Evolutionary conservation across 331 rosid genomes (phyloP), one percentile per base, ranked within the genome.

Genomic region (Ulmus americana): DNA sequence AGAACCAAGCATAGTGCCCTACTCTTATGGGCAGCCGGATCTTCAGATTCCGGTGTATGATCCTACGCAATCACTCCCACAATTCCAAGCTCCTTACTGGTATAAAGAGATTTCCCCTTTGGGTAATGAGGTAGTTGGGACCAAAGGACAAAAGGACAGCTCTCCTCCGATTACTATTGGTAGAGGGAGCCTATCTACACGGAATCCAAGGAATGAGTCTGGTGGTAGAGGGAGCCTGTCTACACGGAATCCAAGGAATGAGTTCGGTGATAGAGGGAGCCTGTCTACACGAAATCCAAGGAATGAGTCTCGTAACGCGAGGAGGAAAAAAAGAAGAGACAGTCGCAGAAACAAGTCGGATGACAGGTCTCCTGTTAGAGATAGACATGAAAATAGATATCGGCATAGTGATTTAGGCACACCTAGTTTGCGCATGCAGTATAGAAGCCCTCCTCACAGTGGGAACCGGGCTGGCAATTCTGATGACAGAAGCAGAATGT

Each of bases 241-340:
- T n/a, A n/a, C n/a, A n/a, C n/a, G n/a, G n/a, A n/a, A n/a, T n/a
- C n/a, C n/a, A n/a, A n/a, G n/a, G n/a, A n/a, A n/a, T n/a, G n/a
- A n/a, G n/a, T n/a, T n/a, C n/a, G n/a, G n/a, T n/a, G n/a, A n/a
- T 48, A 41, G 54, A 65, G 82, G 63, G 61, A 73, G 22, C 66
- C 71, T 52, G 54, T 39, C 76, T 59, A 70, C 44, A 38, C 70
- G 63, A 79, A 70, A 65, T 58, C 46, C 64, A n/a, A 28, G 39
- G 64, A 84, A 72, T 66, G 72, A 61, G 71, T 55, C 14, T 6
- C 78, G 53, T 43, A 58, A 1, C 59, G 22, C 5, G 0, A 61
- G 7, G 12, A 7, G 5, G 57, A 39, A 73, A 15, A 61, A 15
- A 63, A 65, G 74, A 62, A 69, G 71, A 69, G 48, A 61, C 54